phyloP scores from a whole-genome alignment of 2,329 filamentous ascomycete genomes.

The Pestalotiopsis sp. region DNA sequence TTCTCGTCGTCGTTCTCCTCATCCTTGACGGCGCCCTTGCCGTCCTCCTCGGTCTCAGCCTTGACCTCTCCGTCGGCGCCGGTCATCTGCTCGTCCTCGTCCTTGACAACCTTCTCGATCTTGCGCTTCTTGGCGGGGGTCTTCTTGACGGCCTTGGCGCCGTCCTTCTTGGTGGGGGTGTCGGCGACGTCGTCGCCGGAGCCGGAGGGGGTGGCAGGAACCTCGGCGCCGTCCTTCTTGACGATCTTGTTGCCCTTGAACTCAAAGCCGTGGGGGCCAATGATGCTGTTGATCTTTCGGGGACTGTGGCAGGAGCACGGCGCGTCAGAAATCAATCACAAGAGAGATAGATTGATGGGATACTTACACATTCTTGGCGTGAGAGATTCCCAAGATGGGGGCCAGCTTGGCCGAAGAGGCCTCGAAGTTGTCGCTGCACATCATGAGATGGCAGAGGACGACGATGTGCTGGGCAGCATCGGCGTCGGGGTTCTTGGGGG shows the following conservation, averaged over 20 bases:
- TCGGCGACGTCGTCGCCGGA: not conserved
- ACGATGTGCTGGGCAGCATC: not conserved
- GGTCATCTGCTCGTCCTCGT: not conserved
- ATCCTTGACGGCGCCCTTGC: not conserved
- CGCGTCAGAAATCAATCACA: not conserved
- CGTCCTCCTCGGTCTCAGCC: not conserved
- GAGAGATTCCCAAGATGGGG: not conserved
- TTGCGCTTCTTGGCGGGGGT: constrained; percentile 8
- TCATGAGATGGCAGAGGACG: constrained; percentile 12
- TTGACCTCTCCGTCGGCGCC: not conserved
- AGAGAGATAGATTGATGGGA: not conserved
- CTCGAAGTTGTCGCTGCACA: constrained; percentile 11
- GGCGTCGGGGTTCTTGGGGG: not conserved
- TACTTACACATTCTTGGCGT: constrained; percentile 15
- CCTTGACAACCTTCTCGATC: not conserved
- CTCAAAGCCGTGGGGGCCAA: constrained; percentile 12
- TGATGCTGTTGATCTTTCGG: constrained; percentile 13
- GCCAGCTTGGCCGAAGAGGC: not conserved
- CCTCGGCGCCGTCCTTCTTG: not conserved
- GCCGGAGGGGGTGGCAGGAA: not conserved
- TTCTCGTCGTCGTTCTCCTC: not conserved
- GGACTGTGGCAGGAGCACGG: not conserved
- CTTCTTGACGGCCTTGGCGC: not conserved
- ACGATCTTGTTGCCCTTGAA: constrained; percentile 13
- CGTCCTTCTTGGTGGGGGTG: not conserved